Evolutionary conservation across 306 rosid species (phyloP).

Genomic region (Oemleria cerasiformis): DNA sequence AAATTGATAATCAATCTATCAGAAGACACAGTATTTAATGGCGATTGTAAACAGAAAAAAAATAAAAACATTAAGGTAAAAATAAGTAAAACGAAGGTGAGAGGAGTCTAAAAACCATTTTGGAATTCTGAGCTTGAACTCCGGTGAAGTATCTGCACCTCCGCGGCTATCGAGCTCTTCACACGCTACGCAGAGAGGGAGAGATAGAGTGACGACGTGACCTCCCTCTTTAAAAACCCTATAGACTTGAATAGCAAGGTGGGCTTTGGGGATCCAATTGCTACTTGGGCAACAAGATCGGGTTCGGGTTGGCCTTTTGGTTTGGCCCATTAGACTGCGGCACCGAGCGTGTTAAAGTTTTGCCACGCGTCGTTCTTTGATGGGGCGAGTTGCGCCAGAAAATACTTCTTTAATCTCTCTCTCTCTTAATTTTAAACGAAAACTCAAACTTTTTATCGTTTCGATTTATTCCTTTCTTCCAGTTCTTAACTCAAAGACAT

Average conservation of each 20-base stretch:
- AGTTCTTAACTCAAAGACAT: background rate
- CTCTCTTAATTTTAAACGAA: background rate
- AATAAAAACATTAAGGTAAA: background rate
- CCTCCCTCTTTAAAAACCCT: slow-evolving; percentile 20
- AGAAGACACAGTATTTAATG: too few relatives aligned
- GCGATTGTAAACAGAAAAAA: background rate
- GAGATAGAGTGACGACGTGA: background rate
- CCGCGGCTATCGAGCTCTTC: slow-evolving; percentile 20
- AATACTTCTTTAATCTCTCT: background rate
- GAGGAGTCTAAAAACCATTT: slow-evolving; percentile 19
- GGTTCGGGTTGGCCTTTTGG: too few relatives aligned
- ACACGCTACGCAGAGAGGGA: background rate
- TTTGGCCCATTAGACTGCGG: background rate
- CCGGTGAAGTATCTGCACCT: slow-evolving; percentile 9
- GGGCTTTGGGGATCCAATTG: background rate
- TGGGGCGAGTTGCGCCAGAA: background rate
- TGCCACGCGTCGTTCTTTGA: slow-evolving; percentile 10
- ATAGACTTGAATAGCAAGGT: background rate
- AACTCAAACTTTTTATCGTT: background rate
- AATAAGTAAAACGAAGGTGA: background rate
- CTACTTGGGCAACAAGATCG: background rate
- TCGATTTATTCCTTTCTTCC: background rate
- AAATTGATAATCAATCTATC: background rate
- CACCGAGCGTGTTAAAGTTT: background rate
- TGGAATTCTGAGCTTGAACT: slow-evolving; percentile 21